Conservation (phyloP, 768 basidiomycete species). For the Tulasnella sp. region DNA sequence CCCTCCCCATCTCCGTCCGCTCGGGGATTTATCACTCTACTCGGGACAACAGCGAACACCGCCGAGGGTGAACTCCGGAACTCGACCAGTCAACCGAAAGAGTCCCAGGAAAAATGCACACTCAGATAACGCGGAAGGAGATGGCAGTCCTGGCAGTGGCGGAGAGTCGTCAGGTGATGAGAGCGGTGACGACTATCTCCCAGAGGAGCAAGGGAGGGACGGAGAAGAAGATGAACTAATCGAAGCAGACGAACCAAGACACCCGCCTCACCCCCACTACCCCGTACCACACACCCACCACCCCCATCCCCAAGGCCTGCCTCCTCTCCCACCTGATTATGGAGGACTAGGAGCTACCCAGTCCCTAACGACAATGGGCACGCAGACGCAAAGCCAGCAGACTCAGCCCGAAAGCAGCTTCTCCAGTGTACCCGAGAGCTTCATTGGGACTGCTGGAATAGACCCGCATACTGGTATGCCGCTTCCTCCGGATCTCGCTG, state of each 20-base stretch:
- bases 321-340: constrained; percentile 15
- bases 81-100: not conserved
- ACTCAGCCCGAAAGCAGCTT: not conserved
- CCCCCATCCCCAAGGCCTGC: constrained; percentile 13
- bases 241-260: constrained; percentile 9
- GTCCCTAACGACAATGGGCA: not conserved
- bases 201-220: not conserved
- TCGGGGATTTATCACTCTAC: not conserved
- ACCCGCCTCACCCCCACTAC: not conserved
- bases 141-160: not conserved
- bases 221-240: constrained; percentile 5
- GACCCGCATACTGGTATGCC: constrained; percentile 8
- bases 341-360: not conserved
- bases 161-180: constrained; percentile 1
- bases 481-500: not conserved
- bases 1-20: not conserved
- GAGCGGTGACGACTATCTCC: constrained; percentile 8
- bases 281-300: constrained; percentile 3
- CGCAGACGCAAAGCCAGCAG: not conserved
- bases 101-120: not conserved
- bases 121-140: not conserved
- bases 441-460: not conserved
- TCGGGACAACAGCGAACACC: not conserved
- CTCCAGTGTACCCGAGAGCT: not conserved
- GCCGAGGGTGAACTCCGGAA: not conserved